Percentiles rank a stretch among this genome's conserved stretches.
These are phyloP conservation scores for Picea abies DNA, from an alignment of 83 land plant genomes.

Conservation along the genomic window DNA sequence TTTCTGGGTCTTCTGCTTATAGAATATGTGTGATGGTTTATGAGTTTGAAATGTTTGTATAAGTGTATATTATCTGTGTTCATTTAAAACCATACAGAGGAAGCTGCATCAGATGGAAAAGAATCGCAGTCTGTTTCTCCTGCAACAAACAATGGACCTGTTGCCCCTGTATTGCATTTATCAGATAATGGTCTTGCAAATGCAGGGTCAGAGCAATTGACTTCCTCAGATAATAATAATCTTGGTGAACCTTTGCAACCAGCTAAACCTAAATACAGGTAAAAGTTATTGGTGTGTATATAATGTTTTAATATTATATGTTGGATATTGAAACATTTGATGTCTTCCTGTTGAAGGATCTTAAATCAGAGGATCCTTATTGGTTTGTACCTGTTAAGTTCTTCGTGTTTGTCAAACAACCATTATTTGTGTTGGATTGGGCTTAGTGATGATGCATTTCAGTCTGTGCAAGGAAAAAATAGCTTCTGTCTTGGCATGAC, in stretches of 20 bases:
- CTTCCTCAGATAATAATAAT: not conserved
- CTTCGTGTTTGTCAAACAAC: no score
- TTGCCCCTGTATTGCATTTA: not conserved
- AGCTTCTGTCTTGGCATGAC: not conserved
- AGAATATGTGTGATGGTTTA: not conserved
- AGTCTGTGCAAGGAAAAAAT: not conserved
- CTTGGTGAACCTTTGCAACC: not conserved
- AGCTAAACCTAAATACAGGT: constrained; percentile 57
- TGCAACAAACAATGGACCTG: constrained; percentile 14
- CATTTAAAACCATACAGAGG: constrained; percentile 36
- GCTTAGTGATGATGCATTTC: not conserved
- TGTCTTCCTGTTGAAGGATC: no score
- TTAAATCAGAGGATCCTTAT: no score
- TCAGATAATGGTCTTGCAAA: constrained; percentile 21
- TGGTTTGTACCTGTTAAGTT: not conserved
- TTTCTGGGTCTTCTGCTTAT: constrained; percentile 11
- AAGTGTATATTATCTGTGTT: not conserved
- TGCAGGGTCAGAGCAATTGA: constrained; percentile 19
- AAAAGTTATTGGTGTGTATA: not conserved
- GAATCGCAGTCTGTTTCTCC: not conserved
- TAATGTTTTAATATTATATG: not conserved
- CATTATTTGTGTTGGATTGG: no score
- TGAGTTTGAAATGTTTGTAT: not conserved
- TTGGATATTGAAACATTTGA: no score
- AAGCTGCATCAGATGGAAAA: constrained; percentile 27